These are phyloP conservation scores for Scedosporium aurantiacum DNA, from an alignment of 2,329 filamentous ascomycete species.

Conservation along the genomic window DNA sequence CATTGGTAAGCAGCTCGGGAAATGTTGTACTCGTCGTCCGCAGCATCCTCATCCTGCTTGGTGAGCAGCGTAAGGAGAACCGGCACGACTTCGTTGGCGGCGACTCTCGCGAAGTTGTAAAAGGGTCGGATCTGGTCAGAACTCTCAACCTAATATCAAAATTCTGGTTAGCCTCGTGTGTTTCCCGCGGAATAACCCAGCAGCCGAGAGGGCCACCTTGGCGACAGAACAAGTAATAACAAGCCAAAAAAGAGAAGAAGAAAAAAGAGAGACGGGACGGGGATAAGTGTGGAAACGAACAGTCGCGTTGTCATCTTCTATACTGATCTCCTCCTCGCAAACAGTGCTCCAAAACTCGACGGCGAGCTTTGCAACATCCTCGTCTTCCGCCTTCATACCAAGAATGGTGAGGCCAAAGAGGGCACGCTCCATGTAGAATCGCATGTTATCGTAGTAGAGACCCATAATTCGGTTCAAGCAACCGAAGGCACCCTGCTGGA, in stretches of 20 bases:
- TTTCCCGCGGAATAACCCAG: not conserved
- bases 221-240: not conserved
- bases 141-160: slow-evolving; percentile 45
- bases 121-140: slow-evolving; percentile 79
- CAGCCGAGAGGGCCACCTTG: not conserved
- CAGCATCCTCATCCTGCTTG: slow-evolving; percentile 94
- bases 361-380: slow-evolving; percentile 94
- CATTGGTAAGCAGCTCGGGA: slow-evolving; percentile 94
- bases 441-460: slow-evolving; percentile 99
- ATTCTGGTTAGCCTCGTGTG: slow-evolving; percentile 9
- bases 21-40: slow-evolving; percentile 95
- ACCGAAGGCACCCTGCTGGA: slow-evolving; percentile 92
- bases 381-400: slow-evolving; percentile 96
- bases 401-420: slow-evolving; percentile 94
- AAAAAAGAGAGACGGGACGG: slow-evolving; percentile 3
- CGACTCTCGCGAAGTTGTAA: slow-evolving; percentile 91
- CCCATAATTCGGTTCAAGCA: slow-evolving; percentile 98
- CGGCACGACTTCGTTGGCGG: slow-evolving; percentile 86
- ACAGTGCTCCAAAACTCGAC: slow-evolving; percentile 99
- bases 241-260: not conserved
- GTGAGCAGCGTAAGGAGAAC: slow-evolving; percentile 81
- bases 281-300: slow-evolving; percentile 27
- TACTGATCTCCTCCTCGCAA: slow-evolving; percentile 94
- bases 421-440: slow-evolving; percentile 99
- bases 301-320: slow-evolving; percentile 91